These are phyloP conservation scores for Alopecurus myosuroides DNA, from an alignment of 176 grass and related monocot species.

Conservation along the genomic window DNA sequence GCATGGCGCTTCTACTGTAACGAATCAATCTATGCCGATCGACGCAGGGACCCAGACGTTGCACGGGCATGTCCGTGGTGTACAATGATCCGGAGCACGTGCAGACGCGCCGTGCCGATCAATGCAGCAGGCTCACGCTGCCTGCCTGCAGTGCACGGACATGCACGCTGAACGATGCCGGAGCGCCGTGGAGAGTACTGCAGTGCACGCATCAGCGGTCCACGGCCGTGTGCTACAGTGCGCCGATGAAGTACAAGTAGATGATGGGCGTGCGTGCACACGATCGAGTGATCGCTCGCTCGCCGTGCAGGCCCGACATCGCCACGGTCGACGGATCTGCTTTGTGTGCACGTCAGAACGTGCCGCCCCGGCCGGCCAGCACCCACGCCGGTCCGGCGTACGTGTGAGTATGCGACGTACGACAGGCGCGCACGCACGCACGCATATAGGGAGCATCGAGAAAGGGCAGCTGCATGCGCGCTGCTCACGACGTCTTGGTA, in stretches of 20 bases:
- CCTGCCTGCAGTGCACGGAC: not conserved
- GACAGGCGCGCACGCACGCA: not conserved
- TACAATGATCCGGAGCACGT: not conserved
- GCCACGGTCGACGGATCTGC: not conserved
- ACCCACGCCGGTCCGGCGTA: too few species aligned
- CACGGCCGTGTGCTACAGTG: too few species aligned
- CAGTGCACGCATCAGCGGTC: too few species aligned
- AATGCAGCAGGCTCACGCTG: too few species aligned
- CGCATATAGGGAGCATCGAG: not conserved
- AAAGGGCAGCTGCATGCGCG: not conserved
- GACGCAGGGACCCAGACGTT: too few species aligned
- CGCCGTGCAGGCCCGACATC: not conserved
- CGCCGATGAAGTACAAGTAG: too few species aligned
- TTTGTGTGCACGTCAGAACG: not conserved
- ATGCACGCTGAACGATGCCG: not conserved
- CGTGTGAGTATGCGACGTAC: not conserved
- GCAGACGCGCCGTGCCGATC: not conserved
- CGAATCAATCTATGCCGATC: too few species aligned
- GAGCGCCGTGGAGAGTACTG: too few species aligned
- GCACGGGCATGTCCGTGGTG: not conserved
- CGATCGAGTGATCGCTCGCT: not conserved
- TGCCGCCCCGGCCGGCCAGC: not conserved
- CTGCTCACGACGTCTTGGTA: not conserved
- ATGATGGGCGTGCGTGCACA: not conserved
- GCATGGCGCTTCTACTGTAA: too few species aligned